Evolutionary conservation across 2,329 filamentous ascomycete genomes (phyloP).

Genomic region (Delphinella strobiligena): DNA sequence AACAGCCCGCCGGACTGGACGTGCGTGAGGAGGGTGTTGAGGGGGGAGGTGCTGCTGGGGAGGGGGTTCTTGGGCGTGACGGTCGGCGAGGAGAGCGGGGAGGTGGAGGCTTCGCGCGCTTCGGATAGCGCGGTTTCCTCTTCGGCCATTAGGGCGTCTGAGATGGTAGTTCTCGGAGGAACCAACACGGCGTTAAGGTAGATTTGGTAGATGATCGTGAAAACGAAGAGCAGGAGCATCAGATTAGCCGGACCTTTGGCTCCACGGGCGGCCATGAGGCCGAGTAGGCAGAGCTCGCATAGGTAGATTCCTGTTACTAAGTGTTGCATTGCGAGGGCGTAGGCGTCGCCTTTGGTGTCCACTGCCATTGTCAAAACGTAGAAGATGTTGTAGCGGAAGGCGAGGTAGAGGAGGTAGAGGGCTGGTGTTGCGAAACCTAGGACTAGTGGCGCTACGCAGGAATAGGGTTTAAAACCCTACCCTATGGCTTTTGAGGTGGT

Average conservation of each 20-base stretch:
- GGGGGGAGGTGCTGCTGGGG: slow-evolving; percentile 5
- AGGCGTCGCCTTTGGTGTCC: slow-evolving; percentile 31
- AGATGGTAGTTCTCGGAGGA: slow-evolving; percentile 20
- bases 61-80: slow-evolving; percentile 4
- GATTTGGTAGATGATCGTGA: slow-evolving; percentile 30
- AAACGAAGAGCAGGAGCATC: slow-evolving; percentile 26
- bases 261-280: slow-evolving; percentile 30
- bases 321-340: slow-evolving; percentile 31
- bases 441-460: slow-evolving; percentile 33
- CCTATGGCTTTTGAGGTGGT: too few species aligned
- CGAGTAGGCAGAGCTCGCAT: slow-evolving; percentile 33
- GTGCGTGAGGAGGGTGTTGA: slow-evolving; percentile 3
- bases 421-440: slow-evolving; percentile 32
- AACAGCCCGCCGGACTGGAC: slow-evolving; percentile 5
- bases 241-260: slow-evolving; percentile 29
- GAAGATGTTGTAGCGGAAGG: slow-evolving; percentile 37
- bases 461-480: too few species aligned
- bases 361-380: slow-evolving; percentile 32
- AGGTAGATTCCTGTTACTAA: slow-evolving; percentile 34
- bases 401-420: slow-evolving; percentile 32
- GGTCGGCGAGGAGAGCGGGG: slow-evolving; percentile 8
- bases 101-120: slow-evolving; percentile 13
- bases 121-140: slow-evolving; percentile 9
- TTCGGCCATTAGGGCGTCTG: slow-evolving; percentile 12
- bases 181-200: slow-evolving; percentile 20